phyloP scores from a whole-genome alignment of 805 yeast genomes.

The Ogataea nonfermentans region DNA sequence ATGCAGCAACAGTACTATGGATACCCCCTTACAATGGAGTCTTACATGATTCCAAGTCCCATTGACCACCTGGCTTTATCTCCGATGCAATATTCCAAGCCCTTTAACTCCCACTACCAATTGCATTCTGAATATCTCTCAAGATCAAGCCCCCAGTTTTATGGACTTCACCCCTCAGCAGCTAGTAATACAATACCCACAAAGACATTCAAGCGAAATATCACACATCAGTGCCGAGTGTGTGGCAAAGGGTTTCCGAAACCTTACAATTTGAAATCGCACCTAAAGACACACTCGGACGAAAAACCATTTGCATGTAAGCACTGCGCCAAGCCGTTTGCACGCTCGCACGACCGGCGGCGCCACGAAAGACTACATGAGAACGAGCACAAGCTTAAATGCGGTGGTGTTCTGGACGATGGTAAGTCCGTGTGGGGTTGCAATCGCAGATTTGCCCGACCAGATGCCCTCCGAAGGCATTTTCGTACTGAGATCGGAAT shows the following conservation, averaged over 20 bases:
- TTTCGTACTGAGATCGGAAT: constrained; percentile 75
- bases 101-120: neutral
- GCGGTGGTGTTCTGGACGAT: constrained; percentile 59
- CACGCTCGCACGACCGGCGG: constrained; percentile 73
- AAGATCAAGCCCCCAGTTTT: neutral
- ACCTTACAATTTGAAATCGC: constrained; percentile 49
- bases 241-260: constrained; percentile 48
- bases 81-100: too few relatives aligned
- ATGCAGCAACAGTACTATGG: neutral
- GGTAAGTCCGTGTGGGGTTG: constrained; percentile 71
- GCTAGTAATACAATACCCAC: neutral
- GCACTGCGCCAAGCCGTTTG: constrained; percentile 65
- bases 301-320: constrained; percentile 70
- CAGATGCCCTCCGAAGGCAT: constrained; percentile 76
- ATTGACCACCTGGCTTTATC: too few relatives aligned
- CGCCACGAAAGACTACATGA: constrained; percentile 76
- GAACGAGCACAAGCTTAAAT: constrained; percentile 67
- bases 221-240: constrained; percentile 37
- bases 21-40: too few relatives aligned
- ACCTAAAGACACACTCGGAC: constrained; percentile 54
- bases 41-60: too few relatives aligned
- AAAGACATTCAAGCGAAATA: constrained; percentile 8
- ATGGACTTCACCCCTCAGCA: neutral
- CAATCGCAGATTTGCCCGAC: constrained; percentile 68
- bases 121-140: neutral